These are phyloP conservation scores for Trichoderma citrinoviride DNA, from an alignment of 2,329 filamentous ascomycete species.

Conservation along the genomic window DNA sequence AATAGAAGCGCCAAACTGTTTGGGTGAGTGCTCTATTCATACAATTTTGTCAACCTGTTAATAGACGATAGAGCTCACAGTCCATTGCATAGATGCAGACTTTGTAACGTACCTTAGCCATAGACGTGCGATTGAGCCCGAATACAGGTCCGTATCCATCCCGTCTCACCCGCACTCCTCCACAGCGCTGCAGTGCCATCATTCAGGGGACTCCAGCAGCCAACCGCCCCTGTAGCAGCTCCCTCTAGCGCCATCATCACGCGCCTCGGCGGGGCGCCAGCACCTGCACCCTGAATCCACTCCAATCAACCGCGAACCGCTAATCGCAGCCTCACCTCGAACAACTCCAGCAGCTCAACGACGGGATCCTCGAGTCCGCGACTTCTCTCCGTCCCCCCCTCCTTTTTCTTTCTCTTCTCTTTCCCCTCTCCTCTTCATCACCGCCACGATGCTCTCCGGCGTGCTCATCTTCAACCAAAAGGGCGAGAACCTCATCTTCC, in stretches of 20 bases:
- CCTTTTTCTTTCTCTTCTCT: background rate
- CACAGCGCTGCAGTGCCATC: background rate
- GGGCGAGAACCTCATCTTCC: slow-evolving; percentile 99
- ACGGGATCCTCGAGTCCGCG: background rate
- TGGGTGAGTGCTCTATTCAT: background rate
- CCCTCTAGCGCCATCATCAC: slow-evolving; percentile 2
- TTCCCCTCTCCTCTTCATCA: background rate
- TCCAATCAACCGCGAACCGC: background rate
- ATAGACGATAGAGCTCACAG: background rate
- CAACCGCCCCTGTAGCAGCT: background rate
- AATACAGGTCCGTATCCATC: background rate
- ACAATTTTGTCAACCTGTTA: background rate
- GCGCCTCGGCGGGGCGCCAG: slow-evolving; percentile 17
- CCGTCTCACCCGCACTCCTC: too few species aligned
- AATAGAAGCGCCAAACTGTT: background rate
- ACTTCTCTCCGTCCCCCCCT: background rate
- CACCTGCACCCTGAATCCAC: slow-evolving; percentile 1
- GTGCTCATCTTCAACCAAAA: slow-evolving; percentile 99
- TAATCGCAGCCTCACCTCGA: slow-evolving; percentile 9
- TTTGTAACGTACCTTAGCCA: too few species aligned
- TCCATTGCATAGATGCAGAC: background rate
- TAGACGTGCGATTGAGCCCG: too few species aligned
- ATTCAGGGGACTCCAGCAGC: background rate
- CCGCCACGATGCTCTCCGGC: slow-evolving; percentile 84
- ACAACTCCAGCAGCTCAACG: background rate